Evolutionary conservation across 1,284 basidiomycete species (phyloP).

Genomic region (Cutaneotrichosporon curvatum): DNA sequence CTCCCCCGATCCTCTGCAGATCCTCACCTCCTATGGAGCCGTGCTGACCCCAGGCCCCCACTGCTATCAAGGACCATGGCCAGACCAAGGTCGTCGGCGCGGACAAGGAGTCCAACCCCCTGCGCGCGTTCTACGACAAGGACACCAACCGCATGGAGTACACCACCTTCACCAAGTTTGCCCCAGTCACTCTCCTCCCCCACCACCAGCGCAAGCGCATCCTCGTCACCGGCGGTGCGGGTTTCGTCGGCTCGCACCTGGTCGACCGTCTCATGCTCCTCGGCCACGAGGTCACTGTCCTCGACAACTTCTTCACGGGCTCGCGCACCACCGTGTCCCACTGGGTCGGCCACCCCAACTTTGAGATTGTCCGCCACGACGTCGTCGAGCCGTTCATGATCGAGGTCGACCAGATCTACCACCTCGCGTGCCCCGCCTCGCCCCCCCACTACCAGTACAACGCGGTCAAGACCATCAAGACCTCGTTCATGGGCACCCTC

Average conservation of each 20-base stretch:
- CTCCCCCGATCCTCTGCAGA: too few relatives aligned
- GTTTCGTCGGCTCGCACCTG: slow-evolving; percentile 95
- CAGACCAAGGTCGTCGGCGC: slow-evolving; percentile 51
- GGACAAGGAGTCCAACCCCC: slow-evolving; percentile 52
- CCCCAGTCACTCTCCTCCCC: slow-evolving; percentile 78
- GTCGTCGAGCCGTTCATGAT: slow-evolving; percentile 95
- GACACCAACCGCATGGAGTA: slow-evolving; percentile 75
- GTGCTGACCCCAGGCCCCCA: slow-evolving; percentile 27
- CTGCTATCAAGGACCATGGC: slow-evolving; percentile 50
- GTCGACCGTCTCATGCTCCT: slow-evolving; percentile 95
- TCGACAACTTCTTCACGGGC: slow-evolving; percentile 98
- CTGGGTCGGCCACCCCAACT: slow-evolving; percentile 96
- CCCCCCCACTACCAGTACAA: slow-evolving; percentile 94
- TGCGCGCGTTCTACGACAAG: slow-evolving; percentile 60
- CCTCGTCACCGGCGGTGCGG: slow-evolving; percentile 84
- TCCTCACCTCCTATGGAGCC: neutral
- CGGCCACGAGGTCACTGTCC: slow-evolving; percentile 92
- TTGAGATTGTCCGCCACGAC: slow-evolving; percentile 94
- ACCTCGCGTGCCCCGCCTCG: slow-evolving; percentile 91
- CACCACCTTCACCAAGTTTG: slow-evolving; percentile 81
- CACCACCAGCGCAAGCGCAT: slow-evolving; percentile 75
- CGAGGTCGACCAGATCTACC: slow-evolving; percentile 96
- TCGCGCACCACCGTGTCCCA: slow-evolving; percentile 82
- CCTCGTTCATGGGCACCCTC: slow-evolving; percentile 91
- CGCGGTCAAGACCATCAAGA: slow-evolving; percentile 94